Percentiles rank a stretch among this genome's conserved stretches.
Conservation (phyloP, 2,329 filamentous ascomycete genomes). For the Stenocarpella maydis region DNA sequence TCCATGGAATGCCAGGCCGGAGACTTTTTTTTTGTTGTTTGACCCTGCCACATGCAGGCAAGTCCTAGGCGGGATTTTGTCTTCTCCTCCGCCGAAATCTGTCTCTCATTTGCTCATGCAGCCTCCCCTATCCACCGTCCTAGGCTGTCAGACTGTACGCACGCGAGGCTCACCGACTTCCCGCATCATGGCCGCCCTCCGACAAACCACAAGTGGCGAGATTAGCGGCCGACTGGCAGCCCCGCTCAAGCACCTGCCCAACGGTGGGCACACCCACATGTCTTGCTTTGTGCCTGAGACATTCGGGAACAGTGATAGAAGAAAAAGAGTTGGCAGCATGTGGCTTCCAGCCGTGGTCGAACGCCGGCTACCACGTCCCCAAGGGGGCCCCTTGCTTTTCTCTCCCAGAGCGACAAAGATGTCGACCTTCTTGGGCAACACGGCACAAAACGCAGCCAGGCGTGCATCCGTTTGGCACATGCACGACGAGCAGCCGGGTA, state of each 20-base stretch:
- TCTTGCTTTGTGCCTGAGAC: slow-evolving; percentile 32
- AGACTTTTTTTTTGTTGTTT: slow-evolving; percentile 26
- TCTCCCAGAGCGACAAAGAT: background rate
- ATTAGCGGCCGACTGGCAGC: slow-evolving; percentile 1
- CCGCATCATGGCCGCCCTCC: background rate
- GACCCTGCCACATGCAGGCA: slow-evolving; percentile 20
- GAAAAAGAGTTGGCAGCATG: slow-evolving; percentile 10
- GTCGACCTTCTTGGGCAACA: background rate
- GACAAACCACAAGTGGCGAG: background rate
- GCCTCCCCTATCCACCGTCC: background rate
- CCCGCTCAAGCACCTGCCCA: background rate
- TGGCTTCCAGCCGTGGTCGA: slow-evolving; percentile 16
- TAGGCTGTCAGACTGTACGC: background rate
- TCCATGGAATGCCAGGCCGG: background rate
- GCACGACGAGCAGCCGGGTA: background rate
- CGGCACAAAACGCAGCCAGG: slow-evolving; percentile 26
- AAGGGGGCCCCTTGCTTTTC: no score
- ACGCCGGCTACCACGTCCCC: background rate
- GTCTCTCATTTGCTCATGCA: background rate
- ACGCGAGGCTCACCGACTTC: slow-evolving; percentile 5
- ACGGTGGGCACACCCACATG: slow-evolving; percentile 15
- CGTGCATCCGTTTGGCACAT: slow-evolving; percentile 23
- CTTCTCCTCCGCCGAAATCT: background rate
- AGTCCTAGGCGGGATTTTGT: background rate
- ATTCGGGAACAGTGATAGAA: slow-evolving; percentile 33